Conservation (phyloP, 441 rosid species). For the Dalechampia spathulata region DNA sequence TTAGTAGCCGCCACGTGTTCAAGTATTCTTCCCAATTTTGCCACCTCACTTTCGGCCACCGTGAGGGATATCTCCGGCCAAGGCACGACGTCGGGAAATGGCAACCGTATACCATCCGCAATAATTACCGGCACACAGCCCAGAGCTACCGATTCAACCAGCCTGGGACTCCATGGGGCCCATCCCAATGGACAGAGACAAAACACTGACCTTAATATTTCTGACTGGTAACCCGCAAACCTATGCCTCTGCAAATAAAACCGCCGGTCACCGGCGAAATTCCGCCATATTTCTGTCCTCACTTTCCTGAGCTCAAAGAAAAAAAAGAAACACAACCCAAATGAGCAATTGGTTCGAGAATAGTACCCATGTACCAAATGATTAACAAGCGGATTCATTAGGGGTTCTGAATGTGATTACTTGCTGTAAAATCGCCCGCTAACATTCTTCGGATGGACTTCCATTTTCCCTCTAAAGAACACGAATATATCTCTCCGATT, state of each 20-base stretch:
- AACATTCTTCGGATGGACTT: conserved; percentile 78
- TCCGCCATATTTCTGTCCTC: conserved; percentile 79
- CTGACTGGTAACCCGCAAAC: conserved; percentile 77
- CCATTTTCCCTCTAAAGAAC: conserved; percentile 97
- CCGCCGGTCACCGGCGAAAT: conserved; percentile 54
- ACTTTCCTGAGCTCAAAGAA: conserved; percentile 37
- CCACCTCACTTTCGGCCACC: conserved; percentile 75
- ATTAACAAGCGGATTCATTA: neutral
- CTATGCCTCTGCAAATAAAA: conserved; percentile 67
- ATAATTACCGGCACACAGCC: conserved; percentile 89
- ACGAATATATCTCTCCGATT: conserved; percentile 61
- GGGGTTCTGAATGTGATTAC: conserved; percentile 18
- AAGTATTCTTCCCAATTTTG: conserved; percentile 42
- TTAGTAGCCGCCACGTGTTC: conserved; percentile 76
- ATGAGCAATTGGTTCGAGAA: neutral
- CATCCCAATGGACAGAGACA: conserved; percentile 93
- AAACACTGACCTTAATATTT: conserved; percentile 71
- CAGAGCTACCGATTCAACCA: conserved; percentile 71
- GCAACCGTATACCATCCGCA: conserved; percentile 85
- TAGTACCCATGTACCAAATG: neutral
- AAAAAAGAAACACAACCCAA: neutral
- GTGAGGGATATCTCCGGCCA: conserved; percentile 78
- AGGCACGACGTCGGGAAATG: conserved; percentile 47
- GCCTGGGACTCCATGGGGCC: conserved; percentile 99
- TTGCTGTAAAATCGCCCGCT: conserved; percentile 92